Base-by-base conservation (phyloP, 73 alveolate genomes). In the Diophrys sp. region DNA sequence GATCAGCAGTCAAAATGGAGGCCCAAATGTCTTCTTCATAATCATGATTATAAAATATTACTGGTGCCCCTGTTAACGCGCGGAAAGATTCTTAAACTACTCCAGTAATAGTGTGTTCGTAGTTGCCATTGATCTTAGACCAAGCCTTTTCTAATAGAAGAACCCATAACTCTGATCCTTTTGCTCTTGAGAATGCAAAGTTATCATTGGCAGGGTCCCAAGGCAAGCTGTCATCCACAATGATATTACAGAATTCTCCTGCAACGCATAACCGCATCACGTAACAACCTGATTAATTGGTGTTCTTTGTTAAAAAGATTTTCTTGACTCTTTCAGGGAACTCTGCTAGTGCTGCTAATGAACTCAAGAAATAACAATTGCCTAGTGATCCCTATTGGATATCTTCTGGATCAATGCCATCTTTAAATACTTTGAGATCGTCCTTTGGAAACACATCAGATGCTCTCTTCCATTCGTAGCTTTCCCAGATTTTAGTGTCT, bases 1-100 rank as follows among this genome's bases (percentile, higher is more conserved):
- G 53, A 56, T 91, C 90, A 24, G 96, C 97, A 66, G 79, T 93
- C 44, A 76, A 75, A 33, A 96, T 79, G 31, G 56, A 83, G 1
- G 94, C 93, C 89, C 96, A 90, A 80, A 92, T 78, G 62, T 82
- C 92, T 33, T 90, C 92, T 14, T 54, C 33, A 26, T 85, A 84
- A 69, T 89, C 87, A 83, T 80, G 89, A 29, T 80, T 92, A 94
- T 54, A 90, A 62, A 74, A 93, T 70, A 78, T 90, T 83, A 87
- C 95, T 71, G 98, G 98, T 1, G 99, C 99, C 31, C 98, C 99
- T 11, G 99, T 97, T 70, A 97, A 82, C 66, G 92, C 94, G 82
- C 96, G 85, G 76, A 97, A 91, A 27, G 98, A 96, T 27, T 96
- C 96, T 31, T 98, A 91, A 23, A 94, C 89, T 5, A 97, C 96